Evolutionary conservation across 176 grass and related monocot genomes (phyloP), one percentile per base, ranked within the genome.

Genomic region (Elaeis guineensis): DNA sequence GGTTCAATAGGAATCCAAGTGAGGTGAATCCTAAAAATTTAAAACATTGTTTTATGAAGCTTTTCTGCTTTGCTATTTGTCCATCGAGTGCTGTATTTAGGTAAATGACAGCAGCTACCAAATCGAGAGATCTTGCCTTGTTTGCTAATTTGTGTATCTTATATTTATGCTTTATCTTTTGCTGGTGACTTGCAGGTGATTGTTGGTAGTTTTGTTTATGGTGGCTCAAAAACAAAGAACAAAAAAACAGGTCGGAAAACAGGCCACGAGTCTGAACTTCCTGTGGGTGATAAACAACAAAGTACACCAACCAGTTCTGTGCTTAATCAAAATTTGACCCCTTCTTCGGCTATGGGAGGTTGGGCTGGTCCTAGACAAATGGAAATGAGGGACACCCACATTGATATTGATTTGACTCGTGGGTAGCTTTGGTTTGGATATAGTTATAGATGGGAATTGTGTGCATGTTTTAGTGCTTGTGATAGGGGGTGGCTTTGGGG

Each of bases 391-490:
- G 80, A 25, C 72, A 79, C 79, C 52, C 83, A 5, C 79, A 86
- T 91, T 55, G 88, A 91, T 83, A 91, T 91, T 74, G 86, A 91
- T 75, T 87, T 80, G 53, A 86, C 79, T 80, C 70, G 88, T 80
- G 83, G 88, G 51, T 91, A 86, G 88, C 72, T 75, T 51, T 76
- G 58, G 57, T 67, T 66, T 72, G 76, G 62, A 79, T 52, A 72
- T 55, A 52, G 71, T 52, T 77, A 68, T 57, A 28, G 49, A 21
- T 51, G 12, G 20, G 49, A 30, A 57, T 67, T 80, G 67, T 76
- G 62, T 72, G 57, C 54, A 54, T 24, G 21, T 35, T 35, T 9
- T 6, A 35, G 7, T 35, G 32, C 6, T 35, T 7, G 32, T 35
- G 32, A 35, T 2, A 35, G 9, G 7, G 7, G 32, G 32, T 35